Percentiles rank a stretch among this genome's conserved stretches.
Evolutionary conservation across 2,329 filamentous ascomycete species (phyloP).

Genomic region (Aspergillus sergii): DNA sequence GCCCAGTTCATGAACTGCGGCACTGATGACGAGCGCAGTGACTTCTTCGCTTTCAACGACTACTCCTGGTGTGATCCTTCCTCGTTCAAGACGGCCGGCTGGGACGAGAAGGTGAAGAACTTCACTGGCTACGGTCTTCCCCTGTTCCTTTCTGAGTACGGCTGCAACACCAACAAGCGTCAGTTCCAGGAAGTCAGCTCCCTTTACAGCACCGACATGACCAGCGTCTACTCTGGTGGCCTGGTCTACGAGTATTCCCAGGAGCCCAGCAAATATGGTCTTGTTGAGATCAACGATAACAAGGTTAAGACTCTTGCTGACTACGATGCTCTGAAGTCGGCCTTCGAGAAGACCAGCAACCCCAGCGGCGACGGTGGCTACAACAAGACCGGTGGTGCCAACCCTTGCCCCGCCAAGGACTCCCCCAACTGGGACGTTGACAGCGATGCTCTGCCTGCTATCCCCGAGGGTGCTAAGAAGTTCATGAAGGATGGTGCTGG

Average conservation of each 20-base stretch:
- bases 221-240: slow-evolving; percentile 87
- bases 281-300: slow-evolving; percentile 66
- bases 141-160: slow-evolving; percentile 93
- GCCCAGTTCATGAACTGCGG: slow-evolving; percentile 95
- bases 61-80: slow-evolving; percentile 77
- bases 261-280: slow-evolving; percentile 78
- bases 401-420: slow-evolving; percentile 57
- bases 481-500: slow-evolving; percentile 63
- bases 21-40: slow-evolving; percentile 76
- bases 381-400: slow-evolving; percentile 56
- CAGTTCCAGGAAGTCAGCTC: slow-evolving; percentile 77
- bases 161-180: slow-evolving; percentile 81
- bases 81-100: slow-evolving; percentile 74
- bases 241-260: slow-evolving; percentile 96
- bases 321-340: slow-evolving; percentile 60
- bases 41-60: slow-evolving; percentile 90
- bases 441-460: slow-evolving; percentile 56
- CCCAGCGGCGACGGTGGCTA: slow-evolving; percentile 62
- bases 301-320: slow-evolving; percentile 62
- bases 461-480: slow-evolving; percentile 57
- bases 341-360: slow-evolving; percentile 52
- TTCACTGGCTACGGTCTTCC: slow-evolving; percentile 85
- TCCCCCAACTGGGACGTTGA: slow-evolving; percentile 60
- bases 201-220: slow-evolving; percentile 84
- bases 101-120: slow-evolving; percentile 85